A percentile compares a stretch with the other conserved stretches of the same genome.
phyloP scores from a whole-genome alignment of 2,329 filamentous ascomycete species.

The Xylaria sp. region DNA sequence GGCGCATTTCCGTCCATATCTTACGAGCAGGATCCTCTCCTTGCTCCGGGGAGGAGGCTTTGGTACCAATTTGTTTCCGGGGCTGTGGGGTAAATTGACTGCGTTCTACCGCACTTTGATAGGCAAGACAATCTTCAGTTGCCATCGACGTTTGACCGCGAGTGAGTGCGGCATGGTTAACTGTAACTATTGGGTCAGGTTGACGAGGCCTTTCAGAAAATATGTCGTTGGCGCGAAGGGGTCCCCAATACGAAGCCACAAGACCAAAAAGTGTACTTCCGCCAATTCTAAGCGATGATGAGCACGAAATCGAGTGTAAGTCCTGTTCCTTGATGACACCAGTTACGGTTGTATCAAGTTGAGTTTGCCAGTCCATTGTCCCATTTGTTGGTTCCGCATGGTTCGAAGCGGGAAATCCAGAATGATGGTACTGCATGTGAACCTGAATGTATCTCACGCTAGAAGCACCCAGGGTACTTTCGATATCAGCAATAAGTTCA shows the following conservation, averaged over 20 bases:
- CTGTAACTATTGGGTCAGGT: conserved; percentile 21
- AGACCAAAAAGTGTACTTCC: conserved; percentile 57
- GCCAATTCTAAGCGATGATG: conserved; percentile 54
- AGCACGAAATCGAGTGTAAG: conserved; percentile 61
- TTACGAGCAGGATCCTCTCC: conserved; percentile 44
- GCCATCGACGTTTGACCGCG: neutral
- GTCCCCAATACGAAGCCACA: conserved; percentile 62
- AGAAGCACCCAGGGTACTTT: conserved; percentile 64
- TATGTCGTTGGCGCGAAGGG: conserved; percentile 56
- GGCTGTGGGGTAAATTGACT: conserved; percentile 34
- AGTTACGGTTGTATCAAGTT: conserved; percentile 63
- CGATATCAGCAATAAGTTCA: conserved; percentile 68
- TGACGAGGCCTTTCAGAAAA: conserved; percentile 51
- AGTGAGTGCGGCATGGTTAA: neutral
- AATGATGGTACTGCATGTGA: conserved; percentile 65
- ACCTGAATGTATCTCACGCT: conserved; percentile 63
- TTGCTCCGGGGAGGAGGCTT: conserved; percentile 33
- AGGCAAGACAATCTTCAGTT: conserved; percentile 11
- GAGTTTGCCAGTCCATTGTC: conserved; percentile 58
- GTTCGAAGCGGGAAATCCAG: conserved; percentile 60
- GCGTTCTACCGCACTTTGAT: conserved; percentile 7
- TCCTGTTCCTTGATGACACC: conserved; percentile 63
- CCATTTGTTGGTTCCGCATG: conserved; percentile 46
- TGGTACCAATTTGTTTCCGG: conserved; percentile 36
- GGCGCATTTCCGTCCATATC: conserved; percentile 50